Conservation (phyloP, 2,329 filamentous ascomycete species). For the Hypoxylon sp. region DNA sequence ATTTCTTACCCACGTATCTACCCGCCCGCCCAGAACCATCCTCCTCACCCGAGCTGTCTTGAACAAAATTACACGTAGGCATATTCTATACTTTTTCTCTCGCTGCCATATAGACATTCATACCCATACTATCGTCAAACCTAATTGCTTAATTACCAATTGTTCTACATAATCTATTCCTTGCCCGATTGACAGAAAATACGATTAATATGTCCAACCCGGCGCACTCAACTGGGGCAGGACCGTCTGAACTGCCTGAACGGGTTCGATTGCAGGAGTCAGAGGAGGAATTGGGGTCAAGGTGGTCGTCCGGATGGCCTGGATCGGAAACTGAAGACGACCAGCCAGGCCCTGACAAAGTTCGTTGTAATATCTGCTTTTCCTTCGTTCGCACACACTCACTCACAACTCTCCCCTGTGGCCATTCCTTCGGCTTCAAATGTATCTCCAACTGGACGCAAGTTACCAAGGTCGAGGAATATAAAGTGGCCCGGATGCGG, state of each 20-base stretch:
- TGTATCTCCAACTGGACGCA: conserved; percentile 30
- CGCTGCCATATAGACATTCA: not conserved
- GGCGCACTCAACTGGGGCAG: not conserved
- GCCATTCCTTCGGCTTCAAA: conserved; percentile 17
- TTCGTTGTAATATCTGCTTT: conserved; percentile 6
- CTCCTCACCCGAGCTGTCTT: not conserved
- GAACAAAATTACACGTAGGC: not conserved
- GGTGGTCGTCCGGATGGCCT: not conserved
- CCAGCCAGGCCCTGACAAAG: not conserved
- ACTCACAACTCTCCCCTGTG: conserved; percentile 28
- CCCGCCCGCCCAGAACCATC: not conserved
- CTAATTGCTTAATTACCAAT: not conserved
- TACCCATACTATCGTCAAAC: conserved; percentile 17
- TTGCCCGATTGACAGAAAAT: not conserved
- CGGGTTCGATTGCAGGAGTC: too few species aligned
- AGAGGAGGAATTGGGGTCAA: too few species aligned
- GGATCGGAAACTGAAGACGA: not conserved
- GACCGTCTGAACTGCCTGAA: not conserved
- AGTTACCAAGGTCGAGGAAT: not conserved
- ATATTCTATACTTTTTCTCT: conserved; percentile 4
- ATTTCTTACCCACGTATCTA: not conserved
- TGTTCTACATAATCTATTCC: not conserved
- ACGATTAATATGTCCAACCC: not conserved
- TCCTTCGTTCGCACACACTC: not conserved
- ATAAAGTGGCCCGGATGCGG: not conserved